Base-by-base conservation (phyloP, 768 basidiomycete species). In the Thelephora aurantiotincta region DNA sequence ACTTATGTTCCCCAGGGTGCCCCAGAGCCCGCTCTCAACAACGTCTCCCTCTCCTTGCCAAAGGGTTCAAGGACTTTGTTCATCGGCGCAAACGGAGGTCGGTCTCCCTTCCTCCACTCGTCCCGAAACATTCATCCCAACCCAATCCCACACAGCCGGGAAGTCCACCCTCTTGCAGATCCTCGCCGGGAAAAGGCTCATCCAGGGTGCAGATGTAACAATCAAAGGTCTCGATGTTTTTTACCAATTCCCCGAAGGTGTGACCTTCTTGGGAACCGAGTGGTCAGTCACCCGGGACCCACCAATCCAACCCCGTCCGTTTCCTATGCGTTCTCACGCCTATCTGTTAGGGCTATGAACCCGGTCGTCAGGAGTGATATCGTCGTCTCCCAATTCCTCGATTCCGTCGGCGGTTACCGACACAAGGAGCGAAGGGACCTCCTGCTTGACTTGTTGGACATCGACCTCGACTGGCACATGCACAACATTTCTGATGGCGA, bases 391-490 rank as follows among this genome's bases (percentile, higher is more conserved):
- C 71, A 78, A 43, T 99, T 99, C 63, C 69, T 99, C n/a, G 89
- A 99, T 61, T 93, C 90, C 14, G 89, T 99, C 4, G 96, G 96
- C 12, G 96, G 96, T 0, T 97, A 96, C 61, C 73, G 91, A 46
- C 76, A 97, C 66, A 94, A 94, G 61, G 82, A 80, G 55, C 74
- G 92, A 26, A 72, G 94, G 36, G 89, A 99, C 61, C 65, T 58
- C 6, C 72, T 99, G 3, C 78, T 99, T 47, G 82, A 91, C 63
- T 85, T 99, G 50, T 68, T 98, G 37, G 93, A 98, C 59, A 77
- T 99, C 49, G 96, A 99, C 65, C 67, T 97, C 16, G 86, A 92
- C 58, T 99, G 89, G 92, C 88, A 78, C 52, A 93, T 94, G 89
- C 89, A 94, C 59, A 65, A 80, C 50, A 93, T 99, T 50, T 94